Base-by-base conservation (phyloP, 768 basidiomycete species). In the Suillus lakei region DNA sequence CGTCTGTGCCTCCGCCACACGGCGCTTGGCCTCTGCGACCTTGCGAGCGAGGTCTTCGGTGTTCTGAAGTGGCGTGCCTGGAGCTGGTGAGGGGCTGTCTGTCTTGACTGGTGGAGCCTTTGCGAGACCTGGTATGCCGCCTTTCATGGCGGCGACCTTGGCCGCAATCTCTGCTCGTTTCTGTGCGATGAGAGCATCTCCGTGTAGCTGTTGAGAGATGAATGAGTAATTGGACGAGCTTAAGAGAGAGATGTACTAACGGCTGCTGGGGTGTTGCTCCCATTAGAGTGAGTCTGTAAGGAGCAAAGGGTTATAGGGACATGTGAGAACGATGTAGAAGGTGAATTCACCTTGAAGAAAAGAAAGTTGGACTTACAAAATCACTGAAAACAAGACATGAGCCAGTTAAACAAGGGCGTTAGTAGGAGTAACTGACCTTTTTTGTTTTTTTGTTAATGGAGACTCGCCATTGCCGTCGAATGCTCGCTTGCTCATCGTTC, bases 101-200 rank as follows among this genome's bases (percentile, higher is more conserved):
- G 67, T 5, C 41, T 43, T 60, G 7, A 68, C 69, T 34, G 36
- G 62, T 1, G 48, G 51, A 13, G 62, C 38, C 43, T 79, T 76
- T 7, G 75, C 67, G 0, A 69, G 54, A 4, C 77, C 76, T 38
- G 82, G 65, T 1, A 79, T 75, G 26, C 76, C 76, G 53, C 76
- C 82, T 74, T 84, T 87, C 85, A 93, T 90, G 2, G 88, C 88
- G 3, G 94, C 94, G 28, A 93, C 83, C 75, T 94, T 95, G 18
- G 95, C 94, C 13, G 91, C 84, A 67, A 96, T 89, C 76, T 95
- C 91, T 7, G 93, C 92, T 44, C 89, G 85, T 77, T 92, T 93
- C 78, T 91, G 91, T 26, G 91, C 90, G 62, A 95, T 93, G 70
- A 93, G 84, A 36, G 86, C 90, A 69, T 87, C 86, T 67, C 81